Evolutionary conservation across 495 filamentous ascomycete species (phyloP), one percentile per base, ranked within the genome.

Genomic region (Rostrohypoxylon terebratum): DNA sequence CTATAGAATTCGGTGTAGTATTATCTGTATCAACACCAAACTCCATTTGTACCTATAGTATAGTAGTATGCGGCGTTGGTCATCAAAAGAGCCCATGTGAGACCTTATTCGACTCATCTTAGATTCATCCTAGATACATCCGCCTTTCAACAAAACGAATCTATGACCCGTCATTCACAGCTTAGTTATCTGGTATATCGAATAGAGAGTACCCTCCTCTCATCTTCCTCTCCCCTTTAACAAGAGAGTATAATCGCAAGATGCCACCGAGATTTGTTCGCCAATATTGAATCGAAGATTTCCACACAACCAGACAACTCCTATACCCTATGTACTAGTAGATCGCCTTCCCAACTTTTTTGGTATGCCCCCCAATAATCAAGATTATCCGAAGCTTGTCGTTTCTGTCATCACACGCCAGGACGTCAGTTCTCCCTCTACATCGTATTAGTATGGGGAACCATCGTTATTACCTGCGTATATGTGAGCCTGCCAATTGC

Each of bases 401-500:
- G 75, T 58, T 74, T 78, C 76, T 79, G 45, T 59, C 62, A 67
- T 67, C 28, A 59, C 11, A 65, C 33, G 38, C 58, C 55, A 48
- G 9, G 45, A 69, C 13, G 68, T 76, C 59, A 75, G 69, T 53
- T 66, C 45, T 59, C 25, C 34, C 48, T 63, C 69, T 69, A 59
- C 51, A 11, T 45, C 53, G 13, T 38, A 69, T 64, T 62, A 60
- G 57, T 64, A 50, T 13, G 57, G 63, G 53, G 38, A 59, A 36
- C 48, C 53, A 40, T 65, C 18, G 28, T 28, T 63, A 71, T 72
- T 77, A 82, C 81, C 81, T 78, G 80, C 75, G 77, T 83, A 82
- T 34, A 82, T 74, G 34, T 81, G 79, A 48, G 80, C 75, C 74
- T 84, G 77, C 82, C 80, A 83, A 21, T 74, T 72, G 45, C 72